Base-by-base conservation (phyloP, 176 grass and related monocot species). In the Aegilops tauschii region DNA sequence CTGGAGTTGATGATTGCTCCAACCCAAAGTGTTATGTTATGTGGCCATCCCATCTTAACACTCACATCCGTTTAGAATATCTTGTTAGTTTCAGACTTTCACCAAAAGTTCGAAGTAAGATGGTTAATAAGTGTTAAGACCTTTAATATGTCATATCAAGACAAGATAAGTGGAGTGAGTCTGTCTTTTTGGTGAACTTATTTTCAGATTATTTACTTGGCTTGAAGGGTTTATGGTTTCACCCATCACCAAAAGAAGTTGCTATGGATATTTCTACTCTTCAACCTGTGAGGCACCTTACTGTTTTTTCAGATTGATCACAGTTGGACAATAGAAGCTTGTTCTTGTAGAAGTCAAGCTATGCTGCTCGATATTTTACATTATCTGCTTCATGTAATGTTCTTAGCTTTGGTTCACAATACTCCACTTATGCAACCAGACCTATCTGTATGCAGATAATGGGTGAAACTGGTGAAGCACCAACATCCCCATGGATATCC, bases 121-220 rank as follows among this genome's bases (percentile, higher is more conserved):
- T 84, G 54, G 82, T 69, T 69, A 82, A 47, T 81, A 80, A 52
- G 47, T 78, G 72, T 66, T 71, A 84, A 39, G 20, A 63, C 63
- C n/a, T 81, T 87, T 74, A 67, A 82, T 16, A 80, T 35, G 30
- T 44, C n/a, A 72, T 87, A 70, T 50, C 66, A 65, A 69, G 42
- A 72, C 78, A 65, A 64, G 52, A 72, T 81, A 71, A 21, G 7
- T 74, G 21, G 31, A 83, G 45, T 87, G 39, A 85, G 80, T 76
- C 80, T 82, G 11, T 77, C 20, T 36, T 61, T 89, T 40, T 86
- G 77, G 18, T 84, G 75, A 37, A 59, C 52, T 83, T 88, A 44
- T 91, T 85, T 95, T 81, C 87, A 98, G 93, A 98, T 71, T 98
- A 95, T 86, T 91, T 98, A 83, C 89, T 93, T 89, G 95, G 74